phyloP scores from a whole-genome alignment of 345 rosid genomes.

The Syzygium aromaticum region DNA sequence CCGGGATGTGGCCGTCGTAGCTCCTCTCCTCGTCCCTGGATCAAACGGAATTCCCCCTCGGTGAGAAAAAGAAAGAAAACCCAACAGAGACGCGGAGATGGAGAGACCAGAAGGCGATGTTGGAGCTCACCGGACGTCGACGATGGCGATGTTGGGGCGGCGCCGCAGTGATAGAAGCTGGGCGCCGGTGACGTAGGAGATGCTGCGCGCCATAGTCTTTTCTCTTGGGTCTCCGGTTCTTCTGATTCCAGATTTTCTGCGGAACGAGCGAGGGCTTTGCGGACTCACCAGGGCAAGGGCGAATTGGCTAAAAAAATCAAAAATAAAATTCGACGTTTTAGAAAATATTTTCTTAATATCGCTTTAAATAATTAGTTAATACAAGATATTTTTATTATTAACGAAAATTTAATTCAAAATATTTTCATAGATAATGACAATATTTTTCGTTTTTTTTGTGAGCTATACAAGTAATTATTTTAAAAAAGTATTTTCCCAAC shows the following conservation, averaged over 20 bases:
- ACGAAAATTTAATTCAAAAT: not conserved
- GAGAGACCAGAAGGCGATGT: not conserved
- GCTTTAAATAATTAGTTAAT: too few relatives aligned
- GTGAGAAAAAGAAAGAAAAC: not conserved
- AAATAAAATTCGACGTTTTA: not conserved
- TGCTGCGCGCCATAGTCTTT: conserved; percentile 47
- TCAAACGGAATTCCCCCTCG: not conserved
- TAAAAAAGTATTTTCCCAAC: not conserved
- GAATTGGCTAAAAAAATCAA: not conserved
- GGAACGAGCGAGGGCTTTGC: not conserved
- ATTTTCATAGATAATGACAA: rapidly evolving
- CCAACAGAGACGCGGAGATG: not conserved
- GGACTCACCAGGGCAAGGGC: not conserved
- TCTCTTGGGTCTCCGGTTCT: not conserved
- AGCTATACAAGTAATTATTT: not conserved
- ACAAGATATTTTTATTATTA: too few relatives aligned
- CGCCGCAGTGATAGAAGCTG: conserved; percentile 63
- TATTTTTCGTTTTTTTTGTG: rapidly evolving
- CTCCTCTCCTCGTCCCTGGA: conserved; percentile 88
- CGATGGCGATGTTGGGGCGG: conserved; percentile 65
- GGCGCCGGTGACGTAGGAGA: conserved; percentile 70
- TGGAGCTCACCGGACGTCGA: conserved; percentile 67
- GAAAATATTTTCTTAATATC: too few relatives aligned
- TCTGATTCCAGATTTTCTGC: not conserved
- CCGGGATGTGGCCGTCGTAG: conserved; percentile 90